Conservation (phyloP, 371 early-diverging fungal species). For the Mucor racemosus region DNA sequence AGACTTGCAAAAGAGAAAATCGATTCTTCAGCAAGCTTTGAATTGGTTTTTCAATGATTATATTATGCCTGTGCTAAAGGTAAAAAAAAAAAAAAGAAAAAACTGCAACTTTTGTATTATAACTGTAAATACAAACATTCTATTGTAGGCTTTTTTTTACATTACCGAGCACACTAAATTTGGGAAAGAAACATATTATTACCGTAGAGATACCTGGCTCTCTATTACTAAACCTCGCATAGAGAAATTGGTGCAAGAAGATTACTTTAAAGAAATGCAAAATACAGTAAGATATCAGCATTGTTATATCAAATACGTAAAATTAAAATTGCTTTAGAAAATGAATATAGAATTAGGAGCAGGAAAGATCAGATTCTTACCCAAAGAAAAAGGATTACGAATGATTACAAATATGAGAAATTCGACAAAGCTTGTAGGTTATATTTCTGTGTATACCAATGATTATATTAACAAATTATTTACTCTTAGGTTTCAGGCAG, state of each 20-base stretch:
- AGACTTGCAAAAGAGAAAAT: conserved; percentile 55
- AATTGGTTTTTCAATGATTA: conserved; percentile 71
- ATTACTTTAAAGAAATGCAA: neutral
- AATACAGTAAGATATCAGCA: neutral
- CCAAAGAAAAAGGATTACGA: conserved; percentile 21
- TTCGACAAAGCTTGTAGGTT: conserved; percentile 20
- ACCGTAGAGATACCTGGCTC: conserved; percentile 80
- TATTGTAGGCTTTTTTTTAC: conserved; percentile 66
- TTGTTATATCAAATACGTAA: neutral
- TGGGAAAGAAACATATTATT: conserved; percentile 69
- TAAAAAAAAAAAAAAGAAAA: conserved; percentile 16
- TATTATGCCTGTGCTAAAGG: conserved; percentile 61
- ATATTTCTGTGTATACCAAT: no score
- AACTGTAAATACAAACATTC: neutral
- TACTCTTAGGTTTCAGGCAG: neutral
- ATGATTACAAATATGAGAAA: conserved; percentile 35
- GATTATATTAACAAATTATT: neutral
- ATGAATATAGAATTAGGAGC: conserved; percentile 8
- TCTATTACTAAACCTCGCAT: conserved; percentile 39
- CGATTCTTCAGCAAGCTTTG: conserved; percentile 60
- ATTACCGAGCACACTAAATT: conserved; percentile 69
- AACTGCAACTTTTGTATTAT: no score
- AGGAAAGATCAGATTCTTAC: conserved; percentile 14
- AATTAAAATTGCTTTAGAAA: neutral
- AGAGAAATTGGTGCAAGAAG: neutral